Evolutionary conservation across 257 asterid genomes (phyloP).

Genomic region (Solanum tarijense): DNA sequence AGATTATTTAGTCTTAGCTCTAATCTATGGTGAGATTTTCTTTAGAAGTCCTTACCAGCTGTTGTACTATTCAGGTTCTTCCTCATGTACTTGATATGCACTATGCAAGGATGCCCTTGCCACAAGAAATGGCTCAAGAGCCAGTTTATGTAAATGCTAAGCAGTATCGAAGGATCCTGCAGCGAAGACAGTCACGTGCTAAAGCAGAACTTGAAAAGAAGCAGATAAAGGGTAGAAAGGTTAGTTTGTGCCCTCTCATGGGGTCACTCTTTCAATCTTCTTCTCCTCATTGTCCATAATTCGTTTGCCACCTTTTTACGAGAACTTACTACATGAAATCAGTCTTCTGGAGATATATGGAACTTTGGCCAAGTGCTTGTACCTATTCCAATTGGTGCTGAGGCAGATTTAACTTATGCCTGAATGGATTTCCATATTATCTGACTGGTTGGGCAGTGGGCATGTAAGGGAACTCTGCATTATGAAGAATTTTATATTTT

Average conservation of each 20-base stretch:
- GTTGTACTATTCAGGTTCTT: conserved; percentile 36
- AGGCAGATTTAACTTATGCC: not conserved
- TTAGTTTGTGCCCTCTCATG: conserved; percentile 5
- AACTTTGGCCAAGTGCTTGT: not conserved
- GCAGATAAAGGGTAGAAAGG: conserved; percentile 74
- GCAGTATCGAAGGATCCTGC: conserved; percentile 74
- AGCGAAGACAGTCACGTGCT: conserved; percentile 86
- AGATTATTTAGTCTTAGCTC: not conserved
- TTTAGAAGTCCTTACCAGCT: not conserved
- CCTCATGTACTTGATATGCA: conserved; percentile 51
- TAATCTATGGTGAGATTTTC: not conserved
- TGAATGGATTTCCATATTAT: not conserved
- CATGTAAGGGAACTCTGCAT: not conserved
- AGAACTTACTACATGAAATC: not conserved
- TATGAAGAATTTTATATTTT: not conserved
- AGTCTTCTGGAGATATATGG: not conserved
- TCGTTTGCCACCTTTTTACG: not conserved
- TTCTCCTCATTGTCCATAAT: not conserved
- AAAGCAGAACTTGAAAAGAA: conserved; percentile 86
- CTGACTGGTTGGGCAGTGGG: not conserved
- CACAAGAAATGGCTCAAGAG: conserved; percentile 74
- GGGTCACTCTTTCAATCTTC: not conserved
- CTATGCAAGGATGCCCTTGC: conserved; percentile 77
- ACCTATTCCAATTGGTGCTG: not conserved
- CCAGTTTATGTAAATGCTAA: conserved; percentile 92